Evolutionary conservation across 129 eudicot species (phyloP).

Genomic region (Artemisia annua): DNA sequence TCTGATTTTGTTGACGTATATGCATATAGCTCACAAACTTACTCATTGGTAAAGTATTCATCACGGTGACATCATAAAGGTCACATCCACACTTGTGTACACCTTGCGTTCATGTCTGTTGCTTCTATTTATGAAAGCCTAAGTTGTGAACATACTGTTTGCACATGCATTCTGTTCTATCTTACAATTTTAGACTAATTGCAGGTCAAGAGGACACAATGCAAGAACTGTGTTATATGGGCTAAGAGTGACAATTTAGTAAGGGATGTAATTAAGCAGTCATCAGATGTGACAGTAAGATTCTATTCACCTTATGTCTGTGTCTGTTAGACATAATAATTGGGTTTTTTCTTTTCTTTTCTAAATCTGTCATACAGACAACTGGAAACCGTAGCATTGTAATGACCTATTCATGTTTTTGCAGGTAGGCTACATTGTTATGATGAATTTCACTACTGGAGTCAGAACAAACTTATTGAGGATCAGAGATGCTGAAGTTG

Average conservation of each 20-base stretch:
- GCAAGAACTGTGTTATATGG: slow-evolving; percentile 89
- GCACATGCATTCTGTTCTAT: neutral
- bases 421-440: slow-evolving; percentile 91
- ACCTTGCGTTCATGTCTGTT: neutral
- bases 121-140: slow-evolving; percentile 2
- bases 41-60: neutral
- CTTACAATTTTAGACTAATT: slow-evolving; percentile 23
- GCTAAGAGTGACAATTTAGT: slow-evolving; percentile 85
- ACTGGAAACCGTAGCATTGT: slow-evolving; percentile 1
- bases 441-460: slow-evolving; percentile 77
- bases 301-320: neutral
- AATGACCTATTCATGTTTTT: slow-evolving; percentile 19
- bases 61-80: neutral
- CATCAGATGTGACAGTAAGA: slow-evolving; percentile 63
- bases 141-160: slow-evolving; percentile 12
- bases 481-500: slow-evolving; percentile 75
- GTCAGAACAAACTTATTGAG: slow-evolving; percentile 63
- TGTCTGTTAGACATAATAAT: neutral
- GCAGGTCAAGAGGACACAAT: slow-evolving; percentile 73
- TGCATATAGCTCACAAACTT: neutral
- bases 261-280: slow-evolving; percentile 65
- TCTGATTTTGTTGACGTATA: neutral
- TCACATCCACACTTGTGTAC: neutral
- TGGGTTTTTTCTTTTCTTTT: neutral
- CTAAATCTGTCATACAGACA: neutral